Evolutionary conservation across 352 stramenopile genomes (phyloP), one percentile per base, ranked within the genome.

Genomic region (Globisporangium solare): DNA sequence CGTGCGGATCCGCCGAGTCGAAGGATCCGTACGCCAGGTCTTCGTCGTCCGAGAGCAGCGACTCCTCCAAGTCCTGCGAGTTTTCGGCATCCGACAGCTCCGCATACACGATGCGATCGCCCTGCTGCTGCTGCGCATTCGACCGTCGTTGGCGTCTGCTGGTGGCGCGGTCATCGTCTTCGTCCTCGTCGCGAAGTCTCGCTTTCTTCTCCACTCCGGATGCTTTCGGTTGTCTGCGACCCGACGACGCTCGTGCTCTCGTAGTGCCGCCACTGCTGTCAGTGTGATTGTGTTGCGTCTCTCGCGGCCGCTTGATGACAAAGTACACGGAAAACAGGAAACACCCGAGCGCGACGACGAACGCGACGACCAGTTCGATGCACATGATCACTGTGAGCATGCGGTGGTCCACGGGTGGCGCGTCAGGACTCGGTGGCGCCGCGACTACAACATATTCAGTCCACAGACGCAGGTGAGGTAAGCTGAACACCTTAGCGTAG

Each of bases 251-350:
- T 12, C 57, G 57, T 20, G 20, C 57, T 14, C 1, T 20, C 21
- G 40, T 53, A 12, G 37, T 37, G 17, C 14, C 47, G 17, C 14
- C 47, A 21, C 5, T 47, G 1, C 12, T 42, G 6, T 12, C 22
- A 20, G 6, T 42, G 35, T 52, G 54, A 17, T n/a, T n/a, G 27
- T 41, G 15, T 24, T 37, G 42, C 31, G 32, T 64, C 21, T 85
- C 72, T 17, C 75, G 79, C 15, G 85, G 85, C 7, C 85, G 85
- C 66, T 92, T 94, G 5, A 73, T 84, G 31, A 94, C 83, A 64
- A 94, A 94, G 60, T 94, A 94, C 11, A 94, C 82, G 1, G 85
- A 94, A 58, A 94, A 90, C 31, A 93, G 68, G 37, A 94, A 83
- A 52, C 85, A 94, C 12, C 80, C 74, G 47, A 94, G 70, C 15